A percentile compares a stretch with the other conserved stretches of the same genome.
phyloP scores from a whole-genome alignment of 2,329 filamentous ascomycete genomes.

The Lithohypha guttulata region DNA sequence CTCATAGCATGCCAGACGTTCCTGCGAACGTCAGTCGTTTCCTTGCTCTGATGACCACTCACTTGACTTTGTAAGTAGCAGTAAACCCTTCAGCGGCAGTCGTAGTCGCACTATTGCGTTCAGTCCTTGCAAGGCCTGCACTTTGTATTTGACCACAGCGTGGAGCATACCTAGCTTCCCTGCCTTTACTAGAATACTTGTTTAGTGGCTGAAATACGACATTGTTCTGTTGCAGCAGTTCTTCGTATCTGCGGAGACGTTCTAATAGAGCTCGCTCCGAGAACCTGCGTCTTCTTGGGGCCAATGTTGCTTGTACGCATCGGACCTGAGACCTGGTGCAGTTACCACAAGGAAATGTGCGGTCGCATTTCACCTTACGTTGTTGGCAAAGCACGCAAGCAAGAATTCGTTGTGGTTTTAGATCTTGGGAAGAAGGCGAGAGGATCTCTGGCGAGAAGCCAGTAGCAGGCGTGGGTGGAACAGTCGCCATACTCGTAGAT shows the following conservation, averaged over 20 bases:
- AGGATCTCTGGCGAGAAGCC: too few species aligned
- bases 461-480: too few species aligned
- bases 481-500: too few species aligned
- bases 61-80: conserved; percentile 16
- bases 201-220: conserved; percentile 60
- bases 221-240: conserved; percentile 52
- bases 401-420: conserved; percentile 32
- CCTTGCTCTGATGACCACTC: conserved; percentile 18
- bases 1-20: conserved; percentile 39
- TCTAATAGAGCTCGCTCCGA: conserved; percentile 61
- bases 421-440: not conserved
- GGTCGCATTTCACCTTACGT: conserved; percentile 65
- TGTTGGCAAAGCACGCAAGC: conserved; percentile 65
- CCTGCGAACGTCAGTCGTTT: conserved; percentile 25
- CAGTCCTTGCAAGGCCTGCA: too few species aligned
- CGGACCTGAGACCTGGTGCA: conserved; percentile 53
- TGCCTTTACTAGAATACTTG: conserved; percentile 21
- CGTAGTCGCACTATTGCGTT: too few species aligned
- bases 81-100: conserved; percentile 22
- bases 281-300: conserved; percentile 49
- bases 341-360: conserved; percentile 59
- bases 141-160: conserved; percentile 16
- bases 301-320: conserved; percentile 43
- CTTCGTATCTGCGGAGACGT: conserved; percentile 58
- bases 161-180: conserved; percentile 13